phyloP scores from a whole-genome alignment of 2,329 filamentous ascomycete genomes.

The Parafenestella ontariensis region DNA sequence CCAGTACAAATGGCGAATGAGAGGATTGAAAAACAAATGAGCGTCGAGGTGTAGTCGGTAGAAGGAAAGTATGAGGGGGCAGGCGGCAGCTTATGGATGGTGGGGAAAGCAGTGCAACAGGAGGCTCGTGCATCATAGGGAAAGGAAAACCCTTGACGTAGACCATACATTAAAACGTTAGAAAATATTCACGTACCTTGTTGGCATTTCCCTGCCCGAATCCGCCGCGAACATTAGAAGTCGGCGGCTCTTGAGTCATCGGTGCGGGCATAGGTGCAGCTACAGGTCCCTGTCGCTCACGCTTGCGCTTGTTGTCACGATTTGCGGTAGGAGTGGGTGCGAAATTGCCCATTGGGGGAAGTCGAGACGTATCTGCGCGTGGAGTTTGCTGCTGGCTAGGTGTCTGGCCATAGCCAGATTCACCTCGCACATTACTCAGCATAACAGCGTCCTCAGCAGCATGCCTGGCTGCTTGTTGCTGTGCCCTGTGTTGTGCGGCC shows the following conservation, averaged over 20 bases:
- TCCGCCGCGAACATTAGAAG: slow-evolving; percentile 38
- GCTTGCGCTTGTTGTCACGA: slow-evolving; percentile 87
- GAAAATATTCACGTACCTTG: slow-evolving; percentile 31
- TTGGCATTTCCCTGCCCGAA: slow-evolving; percentile 39
- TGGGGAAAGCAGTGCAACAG: too few species aligned
- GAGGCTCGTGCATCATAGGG: too few species aligned
- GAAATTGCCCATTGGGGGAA: slow-evolving; percentile 95
- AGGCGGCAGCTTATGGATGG: too few species aligned
- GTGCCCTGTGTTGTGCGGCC: slow-evolving; percentile 64
- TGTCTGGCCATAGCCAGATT: slow-evolving; percentile 54
- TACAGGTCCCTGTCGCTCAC: slow-evolving; percentile 66
- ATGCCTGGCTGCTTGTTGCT: slow-evolving; percentile 67
- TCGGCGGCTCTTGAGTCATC: slow-evolving; percentile 43
- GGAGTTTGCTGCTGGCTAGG: slow-evolving; percentile 59
- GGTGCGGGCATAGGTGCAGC: slow-evolving; percentile 43
- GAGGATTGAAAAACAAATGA: too few species aligned
- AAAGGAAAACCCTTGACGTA: too few species aligned
- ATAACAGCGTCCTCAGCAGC: slow-evolving; percentile 71
- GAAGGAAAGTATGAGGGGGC: too few species aligned
- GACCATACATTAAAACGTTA: not conserved
- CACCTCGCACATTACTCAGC: slow-evolving; percentile 69
- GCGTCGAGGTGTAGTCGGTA: too few species aligned
- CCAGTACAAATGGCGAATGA: too few species aligned
- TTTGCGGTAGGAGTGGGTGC: slow-evolving; percentile 81
- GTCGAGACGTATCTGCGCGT: slow-evolving; percentile 54